These are phyloP conservation scores for Mallotus japonicus DNA, from an alignment of 441 rosid genomes.

Conservation along the genomic window DNA sequence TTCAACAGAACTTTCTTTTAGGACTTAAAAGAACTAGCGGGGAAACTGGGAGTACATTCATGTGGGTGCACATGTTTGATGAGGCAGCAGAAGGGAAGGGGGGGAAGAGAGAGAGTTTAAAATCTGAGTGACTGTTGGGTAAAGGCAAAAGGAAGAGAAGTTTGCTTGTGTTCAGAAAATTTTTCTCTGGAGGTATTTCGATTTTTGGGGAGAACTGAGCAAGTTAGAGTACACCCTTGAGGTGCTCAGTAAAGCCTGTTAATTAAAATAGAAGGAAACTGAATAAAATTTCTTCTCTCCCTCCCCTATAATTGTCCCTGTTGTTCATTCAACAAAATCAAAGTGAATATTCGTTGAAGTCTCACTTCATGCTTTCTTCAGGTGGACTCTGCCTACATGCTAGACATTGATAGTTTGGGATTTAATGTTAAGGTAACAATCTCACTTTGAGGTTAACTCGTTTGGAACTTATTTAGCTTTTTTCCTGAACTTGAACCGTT, in stretches of 20 bases:
- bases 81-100: background rate
- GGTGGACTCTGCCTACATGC: conserved; percentile 81
- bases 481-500: background rate
- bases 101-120: background rate
- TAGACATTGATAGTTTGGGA: conserved; percentile 85
- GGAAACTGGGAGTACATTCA: background rate
- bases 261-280: background rate
- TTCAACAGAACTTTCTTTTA: background rate
- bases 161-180: background rate
- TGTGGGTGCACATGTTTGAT: background rate
- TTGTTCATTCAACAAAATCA: background rate
- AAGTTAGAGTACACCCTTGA: background rate
- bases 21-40: conserved; percentile 7
- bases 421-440: conserved; percentile 71
- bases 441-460: background rate
- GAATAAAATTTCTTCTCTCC: background rate
- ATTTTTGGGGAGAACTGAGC: background rate
- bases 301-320: background rate
- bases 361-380: conserved; percentile 27
- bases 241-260: background rate
- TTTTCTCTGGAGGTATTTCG: background rate
- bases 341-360: background rate
- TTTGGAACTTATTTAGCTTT: background rate
- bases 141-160: background rate
- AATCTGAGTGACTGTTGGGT: too few species aligned